Conservation (phyloP, 257 asterid species). For the Jacaranda copaia region DNA sequence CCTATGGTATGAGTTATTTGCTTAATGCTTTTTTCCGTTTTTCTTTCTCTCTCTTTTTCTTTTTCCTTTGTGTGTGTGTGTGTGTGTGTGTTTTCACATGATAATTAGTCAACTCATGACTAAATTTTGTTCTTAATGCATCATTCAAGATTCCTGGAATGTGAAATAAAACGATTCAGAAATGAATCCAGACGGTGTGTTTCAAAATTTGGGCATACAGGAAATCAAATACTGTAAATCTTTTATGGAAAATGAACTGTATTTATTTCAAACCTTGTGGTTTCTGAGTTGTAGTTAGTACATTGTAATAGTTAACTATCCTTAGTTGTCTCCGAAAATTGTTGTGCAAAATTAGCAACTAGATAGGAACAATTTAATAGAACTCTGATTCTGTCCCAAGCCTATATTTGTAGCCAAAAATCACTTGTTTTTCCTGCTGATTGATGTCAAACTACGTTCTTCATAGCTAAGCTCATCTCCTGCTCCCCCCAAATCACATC, state of each 20-base stretch:
- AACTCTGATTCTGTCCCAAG: no score
- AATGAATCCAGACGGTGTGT: constrained; percentile 11
- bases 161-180: constrained; percentile 25
- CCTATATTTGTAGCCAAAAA: no score
- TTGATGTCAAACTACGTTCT: no score
- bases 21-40: not conserved
- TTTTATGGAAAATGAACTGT: constrained; percentile 1
- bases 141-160: constrained; percentile 1
- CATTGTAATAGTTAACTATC: not conserved
- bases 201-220: constrained; percentile 20
- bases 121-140: not conserved
- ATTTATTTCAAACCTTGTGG: constrained; percentile 1
- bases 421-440: no score
- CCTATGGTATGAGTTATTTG: constrained; percentile 28
- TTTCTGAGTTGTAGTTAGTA: not conserved
- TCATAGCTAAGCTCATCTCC: no score
- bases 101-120: constrained; percentile 6
- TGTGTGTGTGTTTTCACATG: not conserved
- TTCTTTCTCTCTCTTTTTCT: no score
- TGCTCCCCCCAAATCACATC: no score
- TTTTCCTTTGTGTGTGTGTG: not conserved
- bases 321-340: not conserved
- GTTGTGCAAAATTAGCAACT: not conserved
- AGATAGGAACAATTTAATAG: not conserved
- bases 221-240: constrained; percentile 22